Base-by-base conservation (phyloP, 805 yeast genomes). In the Sugiyamaella valdiviana region DNA sequence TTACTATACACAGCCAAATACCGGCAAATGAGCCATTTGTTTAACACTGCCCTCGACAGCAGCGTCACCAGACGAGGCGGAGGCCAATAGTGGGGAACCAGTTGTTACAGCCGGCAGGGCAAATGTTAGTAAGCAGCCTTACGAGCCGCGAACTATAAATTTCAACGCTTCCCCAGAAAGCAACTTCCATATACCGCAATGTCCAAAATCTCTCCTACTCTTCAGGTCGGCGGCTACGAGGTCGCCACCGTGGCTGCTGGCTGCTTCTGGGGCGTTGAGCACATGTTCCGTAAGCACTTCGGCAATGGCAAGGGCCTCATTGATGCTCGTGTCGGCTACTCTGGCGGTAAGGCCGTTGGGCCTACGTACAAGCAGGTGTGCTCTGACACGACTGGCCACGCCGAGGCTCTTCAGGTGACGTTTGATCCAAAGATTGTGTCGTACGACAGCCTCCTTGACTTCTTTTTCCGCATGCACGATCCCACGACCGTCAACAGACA, bases 401-500 rank as follows among this genome's bases (percentile, higher is more conserved):
- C 95, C 4, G 99, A 91, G 64, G 82, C 85, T 5, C 68, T 91
- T 17, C 96, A 91, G 65, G 72, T 91, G 10, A 73, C 91, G 1
- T 93, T 78, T 60, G 90, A 89, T 59, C 96, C 96, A 20, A 54
- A 73, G 2, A 55, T 65, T n/a, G 73, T 86, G 1, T 52, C 77
- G 2, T 73, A 80, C 58, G 76, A 68, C 48, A 85, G 83, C 23
- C 67, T 91, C 40, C 67, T 87, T 39, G 90, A 83, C 48, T 86
- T 90, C 57, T 93, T 91, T 72, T 90, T 88, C 71, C 74, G 83
- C 59, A 87, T 88, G 64, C 99, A 91, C 65, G 98, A 93, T 66
- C 98, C 99, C 42, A 93, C 98, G 2, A 82, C 89, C 2, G 52
- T 75, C 46, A 80, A 90, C 60, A 62, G 76, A 1, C 98, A 93